phyloP scores from a whole-genome alignment of 169 alveolate species.

The Plasmodium gaboni region DNA sequence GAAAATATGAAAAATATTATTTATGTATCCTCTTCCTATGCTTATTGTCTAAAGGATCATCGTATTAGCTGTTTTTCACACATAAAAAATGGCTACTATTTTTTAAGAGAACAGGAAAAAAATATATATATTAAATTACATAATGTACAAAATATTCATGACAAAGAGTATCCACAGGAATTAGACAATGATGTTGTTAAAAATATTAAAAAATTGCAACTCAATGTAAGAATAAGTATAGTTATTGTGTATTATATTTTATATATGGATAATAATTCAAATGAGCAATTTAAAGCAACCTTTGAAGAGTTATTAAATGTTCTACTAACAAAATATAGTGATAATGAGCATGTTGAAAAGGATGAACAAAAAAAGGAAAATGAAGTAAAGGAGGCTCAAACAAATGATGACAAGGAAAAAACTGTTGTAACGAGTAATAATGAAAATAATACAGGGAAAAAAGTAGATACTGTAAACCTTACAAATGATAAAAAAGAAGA shows the following conservation, averaged over 20 bases:
- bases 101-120: constrained; percentile 63
- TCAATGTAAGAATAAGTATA: constrained; percentile 69
- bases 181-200: constrained; percentile 19
- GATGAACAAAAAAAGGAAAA: neutral
- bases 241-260: constrained; percentile 59
- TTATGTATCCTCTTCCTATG: constrained; percentile 76
- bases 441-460: neutral
- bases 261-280: constrained; percentile 49
- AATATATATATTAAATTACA: constrained; percentile 9
- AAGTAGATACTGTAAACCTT: neutral
- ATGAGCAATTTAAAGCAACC: constrained; percentile 50
- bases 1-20: constrained; percentile 75
- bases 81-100: constrained; percentile 53
- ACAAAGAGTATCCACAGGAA: neutral
- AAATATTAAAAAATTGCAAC: constrained; percentile 50
- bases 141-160: constrained; percentile 17
- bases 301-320: constrained; percentile 69
- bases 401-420: constrained; percentile 7
- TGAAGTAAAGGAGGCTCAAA: neutral
- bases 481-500: neutral
- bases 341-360: neutral
- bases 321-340: constrained; percentile 49
- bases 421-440: neutral
- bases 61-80: constrained; percentile 64
- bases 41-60: constrained; percentile 50